Evolutionary conservation across 108 stramenopile species (phyloP), one percentile per base, ranked within the genome.

Genomic region (Discostella pseudostelligera): DNA sequence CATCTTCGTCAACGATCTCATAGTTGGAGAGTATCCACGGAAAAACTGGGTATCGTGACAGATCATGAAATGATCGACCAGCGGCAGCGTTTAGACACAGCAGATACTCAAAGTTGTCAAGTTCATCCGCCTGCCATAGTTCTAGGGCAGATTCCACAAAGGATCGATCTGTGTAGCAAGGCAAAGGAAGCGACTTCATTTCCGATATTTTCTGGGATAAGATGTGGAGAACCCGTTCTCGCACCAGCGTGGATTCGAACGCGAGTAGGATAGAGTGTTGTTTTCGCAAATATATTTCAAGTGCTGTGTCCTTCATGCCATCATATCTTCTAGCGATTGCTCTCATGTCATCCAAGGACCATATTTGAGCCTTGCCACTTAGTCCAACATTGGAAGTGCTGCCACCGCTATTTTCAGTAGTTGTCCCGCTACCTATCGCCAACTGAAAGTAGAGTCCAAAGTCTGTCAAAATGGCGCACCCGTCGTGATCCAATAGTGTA

Each of bases 21-120:
- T 93, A 99, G 77, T 95, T 90, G 29, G 82, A 49, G 17, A 99
- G 48, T 10, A 99, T 89, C 97, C 98, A 98, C 9, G 99, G 99
- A 76, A 97, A 97, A 13, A 99, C 97, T 20, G 99, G 99, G 79
- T 99, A 99, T 57, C 97, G 93, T 2, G 94, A 90, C 47, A 99
- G 62, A 72, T 99, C 99, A 63, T 95, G 92, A 51, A 92, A 81
- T 46, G 83, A 87, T 49, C 99, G 78, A 8, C 93, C 98, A 4
- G 98, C 97, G 7, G 95, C 93, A 22, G 88, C 84, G 82, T 99
- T 99, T 22, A 99, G 74, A 25, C 83, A 76, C 50, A 92, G 62
- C n/a, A 99, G 68, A 84, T 99, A 99, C 24, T 97, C 93, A 59
- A 88, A 97, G 67, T 97, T 99, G 40, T 84, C 82, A 29, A 98